Base-by-base conservation (phyloP, 176 grass and related monocot species). In the Thinopyrum elongatum region DNA sequence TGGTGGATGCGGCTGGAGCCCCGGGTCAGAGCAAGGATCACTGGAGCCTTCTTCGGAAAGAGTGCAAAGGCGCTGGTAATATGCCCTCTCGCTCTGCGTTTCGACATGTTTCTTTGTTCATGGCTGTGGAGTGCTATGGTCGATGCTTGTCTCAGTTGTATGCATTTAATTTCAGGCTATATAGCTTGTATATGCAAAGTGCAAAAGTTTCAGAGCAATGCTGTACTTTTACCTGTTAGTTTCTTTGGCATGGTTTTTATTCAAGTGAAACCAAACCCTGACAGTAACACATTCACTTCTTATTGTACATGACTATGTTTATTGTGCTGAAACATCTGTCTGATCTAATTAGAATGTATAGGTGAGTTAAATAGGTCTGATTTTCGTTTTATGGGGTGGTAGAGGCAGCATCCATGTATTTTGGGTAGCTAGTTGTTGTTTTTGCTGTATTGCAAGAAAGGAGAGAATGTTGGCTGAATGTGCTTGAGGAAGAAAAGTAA, bases 1-100 rank as follows among this genome's bases (percentile, higher is more conserved):
- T 98, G 97, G 97, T 98, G 97, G 97, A 83, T 80, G 78, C 79
- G 71, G 84, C 82, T 95, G 36, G 97, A 98, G 81, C 90, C 84
- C 7, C 86, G 79, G 76, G 76, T 90, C 10, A 89, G 92, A 84
- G 86, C 91, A 68, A 94, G 90, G 46, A 82, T 94, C 61, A 42
- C 88, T 3, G 86, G 88, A 21, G 88, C 84, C n/a, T 98, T 95
- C 87, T 80, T 98, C 0, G 93, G 86, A 42, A 95, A 95, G 82
- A 84, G 90, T 57, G 83, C 90, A 10, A 57, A 80, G 53, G 81
- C 81, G 41, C 85, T 98, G 93, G 97, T 98, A 92, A 90, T 75
- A n/a, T 71, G 60, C 75, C 76, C 78, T 26, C 86, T 42, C 58
- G 21, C 19, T 21, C 81, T 89, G 63, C 21, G 51, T 87, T 76